These are phyloP conservation scores for Fomitopsis serialis DNA, from an alignment of 768 basidiomycete species.

Conservation along the genomic window DNA sequence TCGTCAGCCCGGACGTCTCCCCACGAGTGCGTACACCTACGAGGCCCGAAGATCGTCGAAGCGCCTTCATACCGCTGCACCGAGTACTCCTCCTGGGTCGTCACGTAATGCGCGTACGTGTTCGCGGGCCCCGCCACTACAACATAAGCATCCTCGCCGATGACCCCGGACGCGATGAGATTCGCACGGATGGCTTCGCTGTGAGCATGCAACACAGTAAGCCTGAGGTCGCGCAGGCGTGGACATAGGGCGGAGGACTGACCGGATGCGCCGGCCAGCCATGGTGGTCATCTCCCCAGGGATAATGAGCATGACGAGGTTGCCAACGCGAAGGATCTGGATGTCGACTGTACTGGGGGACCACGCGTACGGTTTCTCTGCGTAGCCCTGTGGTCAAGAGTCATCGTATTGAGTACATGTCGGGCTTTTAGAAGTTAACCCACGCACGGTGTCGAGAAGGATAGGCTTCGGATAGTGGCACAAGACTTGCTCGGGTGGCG, in stretches of 20 bases:
- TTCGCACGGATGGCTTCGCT: constrained; percentile 64
- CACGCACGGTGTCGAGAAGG: constrained; percentile 61
- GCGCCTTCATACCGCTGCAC: constrained; percentile 80
- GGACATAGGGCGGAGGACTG: constrained; percentile 3
- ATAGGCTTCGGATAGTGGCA: constrained; percentile 81
- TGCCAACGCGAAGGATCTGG: constrained; percentile 74
- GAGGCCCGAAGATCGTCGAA: constrained; percentile 70
- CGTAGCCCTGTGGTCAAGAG: constrained; percentile 46
- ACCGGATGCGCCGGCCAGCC: constrained; percentile 75
- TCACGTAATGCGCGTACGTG: constrained; percentile 70
- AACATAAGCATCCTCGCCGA: constrained; percentile 67
- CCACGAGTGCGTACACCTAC: constrained; percentile 34
- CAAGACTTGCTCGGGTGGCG: constrained; percentile 53
- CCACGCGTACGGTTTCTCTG: constrained; percentile 69
- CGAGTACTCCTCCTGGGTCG: constrained; percentile 68
- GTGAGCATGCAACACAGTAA: neutral
- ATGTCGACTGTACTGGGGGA: constrained; percentile 67
- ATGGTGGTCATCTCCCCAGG: constrained; percentile 82
- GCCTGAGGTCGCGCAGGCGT: neutral
- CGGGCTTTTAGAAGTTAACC: constrained; percentile 1
- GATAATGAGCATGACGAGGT: constrained; percentile 69
- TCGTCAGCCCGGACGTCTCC: neutral
- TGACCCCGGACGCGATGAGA: constrained; percentile 56
- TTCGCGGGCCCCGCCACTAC: constrained; percentile 81
- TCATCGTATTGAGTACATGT: constrained; percentile 1